phyloP scores from a whole-genome alignment of 768 basidiomycete genomes.

The Mycena kentingensis region DNA sequence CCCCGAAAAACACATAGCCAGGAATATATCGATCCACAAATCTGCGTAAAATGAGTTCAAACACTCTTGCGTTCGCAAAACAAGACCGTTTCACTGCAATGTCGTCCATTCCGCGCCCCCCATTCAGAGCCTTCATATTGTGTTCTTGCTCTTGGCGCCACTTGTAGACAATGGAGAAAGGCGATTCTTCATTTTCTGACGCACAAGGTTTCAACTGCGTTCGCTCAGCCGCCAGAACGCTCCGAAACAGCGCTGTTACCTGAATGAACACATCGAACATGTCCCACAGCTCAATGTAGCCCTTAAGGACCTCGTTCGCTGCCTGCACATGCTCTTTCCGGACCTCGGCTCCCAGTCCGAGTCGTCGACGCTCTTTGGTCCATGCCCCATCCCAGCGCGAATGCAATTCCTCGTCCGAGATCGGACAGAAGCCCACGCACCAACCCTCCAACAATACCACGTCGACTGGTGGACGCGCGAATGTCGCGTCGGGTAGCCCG shows the following conservation, averaged over 20 bases:
- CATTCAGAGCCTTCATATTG: constrained; percentile 81
- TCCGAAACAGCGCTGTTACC: no score
- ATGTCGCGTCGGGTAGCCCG: constrained; percentile 40
- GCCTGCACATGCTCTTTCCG: constrained; percentile 56
- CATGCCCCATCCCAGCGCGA: constrained; percentile 53
- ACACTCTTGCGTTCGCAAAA: neutral
- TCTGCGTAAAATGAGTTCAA: constrained; percentile 36
- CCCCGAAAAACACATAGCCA: constrained; percentile 85
- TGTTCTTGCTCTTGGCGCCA: constrained; percentile 94
- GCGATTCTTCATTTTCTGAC: no score
- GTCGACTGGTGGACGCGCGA: constrained; percentile 53
- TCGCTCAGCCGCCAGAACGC: no score
- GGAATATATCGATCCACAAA: constrained; percentile 95
- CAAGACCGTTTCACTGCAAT: constrained; percentile 61
- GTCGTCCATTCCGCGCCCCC: constrained; percentile 88
- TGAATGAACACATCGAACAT: constrained; percentile 76
- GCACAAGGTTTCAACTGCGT: no score
- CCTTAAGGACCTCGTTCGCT: constrained; percentile 61
- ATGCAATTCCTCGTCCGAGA: constrained; percentile 52
- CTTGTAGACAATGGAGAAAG: constrained; percentile 65
- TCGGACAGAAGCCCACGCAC: constrained; percentile 86
- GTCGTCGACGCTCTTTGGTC: constrained; percentile 38
- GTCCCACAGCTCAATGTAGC: constrained; percentile 70
- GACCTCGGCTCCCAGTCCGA: constrained; percentile 38
- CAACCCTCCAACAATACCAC: constrained; percentile 94